These are phyloP conservation scores for Hypocreales sp. DNA, from an alignment of 2,329 filamentous ascomycete genomes.

Conservation along the genomic window DNA sequence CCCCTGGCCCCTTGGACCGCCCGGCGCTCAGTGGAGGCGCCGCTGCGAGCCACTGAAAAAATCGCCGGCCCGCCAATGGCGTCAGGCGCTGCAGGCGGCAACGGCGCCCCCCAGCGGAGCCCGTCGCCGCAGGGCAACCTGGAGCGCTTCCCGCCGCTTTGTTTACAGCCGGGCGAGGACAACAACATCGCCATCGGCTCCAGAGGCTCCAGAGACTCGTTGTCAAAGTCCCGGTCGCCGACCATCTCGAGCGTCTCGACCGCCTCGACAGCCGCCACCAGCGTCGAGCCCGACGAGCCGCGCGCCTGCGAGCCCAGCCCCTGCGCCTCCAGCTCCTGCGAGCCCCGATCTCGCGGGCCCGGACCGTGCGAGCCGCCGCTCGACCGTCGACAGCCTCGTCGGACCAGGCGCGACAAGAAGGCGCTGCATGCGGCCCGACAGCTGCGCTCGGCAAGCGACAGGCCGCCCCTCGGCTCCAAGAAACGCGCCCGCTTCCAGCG, in stretches of 20 bases:
- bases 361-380: conserved; percentile 6
- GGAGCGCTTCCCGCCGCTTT: conserved; percentile 25
- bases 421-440: conserved; percentile 32
- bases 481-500: conserved; percentile 14
- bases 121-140: conserved; percentile 19
- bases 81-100: conserved; percentile 2
- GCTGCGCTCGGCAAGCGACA: conserved; percentile 25
- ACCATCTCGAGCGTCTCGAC: conserved; percentile 7
- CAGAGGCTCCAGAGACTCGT: not conserved
- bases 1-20: too few relatives aligned
- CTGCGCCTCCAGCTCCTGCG: too few relatives aligned
- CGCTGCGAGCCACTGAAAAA: not conserved
- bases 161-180: conserved; percentile 26
- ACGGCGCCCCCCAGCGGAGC: conserved; percentile 6
- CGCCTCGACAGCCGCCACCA: conserved; percentile 8
- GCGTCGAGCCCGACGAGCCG: conserved; percentile 6
- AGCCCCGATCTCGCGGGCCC: conserved; percentile 4
- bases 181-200: not conserved
- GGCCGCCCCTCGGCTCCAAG: conserved; percentile 7
- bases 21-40: too few relatives aligned
- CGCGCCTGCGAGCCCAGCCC: too few relatives aligned
- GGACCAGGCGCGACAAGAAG: conserved; percentile 29
- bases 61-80: conserved; percentile 3
- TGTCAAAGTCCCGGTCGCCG: conserved; percentile 1
- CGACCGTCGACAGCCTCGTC: conserved; percentile 13